These are phyloP conservation scores for Vanderwaltozyma polyspora DNA, from an alignment of 805 yeast genomes.

Conservation along the genomic window DNA sequence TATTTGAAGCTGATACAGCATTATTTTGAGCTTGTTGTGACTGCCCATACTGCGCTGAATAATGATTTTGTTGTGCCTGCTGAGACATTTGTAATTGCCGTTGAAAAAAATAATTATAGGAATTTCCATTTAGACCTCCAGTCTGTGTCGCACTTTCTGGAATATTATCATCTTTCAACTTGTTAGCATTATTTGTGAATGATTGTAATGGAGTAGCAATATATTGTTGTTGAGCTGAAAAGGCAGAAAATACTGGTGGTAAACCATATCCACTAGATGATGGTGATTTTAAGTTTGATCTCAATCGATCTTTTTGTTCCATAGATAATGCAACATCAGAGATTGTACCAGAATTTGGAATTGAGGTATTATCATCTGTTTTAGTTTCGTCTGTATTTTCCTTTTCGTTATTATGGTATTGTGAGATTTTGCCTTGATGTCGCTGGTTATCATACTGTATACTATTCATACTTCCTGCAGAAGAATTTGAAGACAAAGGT, in stretches of 20 bases:
- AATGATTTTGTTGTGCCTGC: slow-evolving; percentile 15
- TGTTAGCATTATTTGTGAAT: slow-evolving; percentile 12
- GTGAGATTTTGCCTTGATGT: not conserved
- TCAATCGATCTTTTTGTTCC: slow-evolving; percentile 1
- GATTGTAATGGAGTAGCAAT: slow-evolving; percentile 27
- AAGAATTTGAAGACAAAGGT: slow-evolving; percentile 1
- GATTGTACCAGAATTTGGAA: not conserved
- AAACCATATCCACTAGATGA: slow-evolving; percentile 10
- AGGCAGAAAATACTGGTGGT: slow-evolving; percentile 21
- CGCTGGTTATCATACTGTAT: not conserved
- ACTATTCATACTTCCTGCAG: not conserved
- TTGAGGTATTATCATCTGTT: not conserved
- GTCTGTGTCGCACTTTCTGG: not conserved
- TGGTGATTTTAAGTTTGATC: slow-evolving; percentile 2
- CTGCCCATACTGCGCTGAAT: no score
- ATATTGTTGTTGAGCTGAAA: slow-evolving; percentile 24
- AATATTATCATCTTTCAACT: slow-evolving; percentile 5
- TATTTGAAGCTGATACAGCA: no score
- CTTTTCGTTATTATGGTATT: not conserved
- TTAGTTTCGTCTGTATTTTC: not conserved
- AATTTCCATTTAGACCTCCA: slow-evolving; percentile 9
- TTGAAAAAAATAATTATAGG: slow-evolving; percentile 4
- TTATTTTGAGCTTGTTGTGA: no score
- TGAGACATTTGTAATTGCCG: slow-evolving; percentile 18
- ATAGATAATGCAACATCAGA: not conserved